Conservation (phyloP, 306 rosid species). For the Cicer arietinum region DNA sequence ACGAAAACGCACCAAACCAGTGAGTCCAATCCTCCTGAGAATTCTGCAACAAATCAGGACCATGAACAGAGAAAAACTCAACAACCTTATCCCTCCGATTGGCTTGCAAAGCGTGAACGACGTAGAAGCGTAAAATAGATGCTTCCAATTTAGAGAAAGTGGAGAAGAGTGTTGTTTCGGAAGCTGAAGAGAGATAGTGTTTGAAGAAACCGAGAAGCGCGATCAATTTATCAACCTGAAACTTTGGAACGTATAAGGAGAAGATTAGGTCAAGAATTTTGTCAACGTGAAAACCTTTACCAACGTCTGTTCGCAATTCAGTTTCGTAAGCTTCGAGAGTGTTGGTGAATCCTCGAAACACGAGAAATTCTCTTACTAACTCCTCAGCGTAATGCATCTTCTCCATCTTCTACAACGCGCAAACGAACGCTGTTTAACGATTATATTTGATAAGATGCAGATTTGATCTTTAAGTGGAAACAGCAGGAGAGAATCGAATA, state of each 20-base stretch:
- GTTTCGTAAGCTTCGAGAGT: constrained; percentile 80
- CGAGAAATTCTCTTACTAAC: constrained; percentile 88
- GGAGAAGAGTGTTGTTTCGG: constrained; percentile 54
- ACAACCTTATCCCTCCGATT: constrained; percentile 67
- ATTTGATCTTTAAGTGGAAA: neutral
- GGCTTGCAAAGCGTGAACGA: constrained; percentile 70
- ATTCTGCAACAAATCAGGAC: constrained; percentile 70
- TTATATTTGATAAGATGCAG: neutral
- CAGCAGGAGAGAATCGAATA: neutral
- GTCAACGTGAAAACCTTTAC: constrained; percentile 77
- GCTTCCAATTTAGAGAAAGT: constrained; percentile 71
- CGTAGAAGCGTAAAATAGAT: constrained; percentile 71
- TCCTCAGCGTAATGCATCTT: constrained; percentile 93
- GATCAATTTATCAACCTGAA: constrained; percentile 69
- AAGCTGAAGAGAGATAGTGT: constrained; percentile 73
- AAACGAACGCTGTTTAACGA: neutral
- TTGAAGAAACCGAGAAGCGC: constrained; percentile 77
- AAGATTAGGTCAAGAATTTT: constrained; percentile 84
- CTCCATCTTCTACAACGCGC: constrained; percentile 58
- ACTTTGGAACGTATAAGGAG: constrained; percentile 74
- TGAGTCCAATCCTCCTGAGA: constrained; percentile 79
- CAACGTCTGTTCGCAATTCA: constrained; percentile 77
- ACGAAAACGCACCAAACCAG: constrained; percentile 84
- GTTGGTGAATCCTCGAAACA: constrained; percentile 84
- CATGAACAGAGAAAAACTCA: constrained; percentile 66